A percentile compares a stretch with the other conserved stretches of the same genome.
These are phyloP conservation scores for Aspergillus calidoustus DNA, from an alignment of 2,329 filamentous ascomycete species.

Conservation along the genomic window DNA sequence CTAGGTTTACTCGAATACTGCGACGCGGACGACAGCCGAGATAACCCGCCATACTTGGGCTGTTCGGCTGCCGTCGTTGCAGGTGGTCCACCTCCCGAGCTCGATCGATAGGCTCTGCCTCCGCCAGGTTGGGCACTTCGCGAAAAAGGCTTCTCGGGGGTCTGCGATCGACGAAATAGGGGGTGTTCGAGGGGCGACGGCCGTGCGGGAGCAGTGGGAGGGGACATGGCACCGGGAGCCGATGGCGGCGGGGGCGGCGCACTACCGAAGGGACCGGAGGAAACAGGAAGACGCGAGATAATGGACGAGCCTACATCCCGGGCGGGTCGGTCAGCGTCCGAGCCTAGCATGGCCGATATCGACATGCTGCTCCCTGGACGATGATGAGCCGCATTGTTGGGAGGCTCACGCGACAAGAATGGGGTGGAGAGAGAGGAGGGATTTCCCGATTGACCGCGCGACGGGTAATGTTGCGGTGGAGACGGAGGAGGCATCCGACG, in stretches of 20 bases:
- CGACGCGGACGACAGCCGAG: constrained; percentile 34
- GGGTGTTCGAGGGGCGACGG: constrained; percentile 62
- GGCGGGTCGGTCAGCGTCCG: constrained; percentile 52
- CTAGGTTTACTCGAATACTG: constrained; percentile 43
- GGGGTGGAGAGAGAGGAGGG: constrained; percentile 45
- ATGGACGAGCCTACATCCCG: constrained; percentile 54
- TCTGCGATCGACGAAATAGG: constrained; percentile 70
- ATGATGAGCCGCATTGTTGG: constrained; percentile 56
- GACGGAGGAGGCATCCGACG: constrained; percentile 58
- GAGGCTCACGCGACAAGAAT: constrained; percentile 58
- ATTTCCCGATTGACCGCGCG: constrained; percentile 46
- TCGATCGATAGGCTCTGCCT: constrained; percentile 42
- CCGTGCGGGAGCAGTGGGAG: constrained; percentile 45
- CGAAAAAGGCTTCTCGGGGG: constrained; percentile 70
- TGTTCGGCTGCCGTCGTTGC: constrained; percentile 34
- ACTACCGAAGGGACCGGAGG: constrained; percentile 38
- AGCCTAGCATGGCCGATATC: constrained; percentile 73
- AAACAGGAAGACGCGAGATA: constrained; percentile 51
- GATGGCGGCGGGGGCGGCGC: constrained; percentile 36
- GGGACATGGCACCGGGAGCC: constrained; percentile 48
- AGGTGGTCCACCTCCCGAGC: constrained; percentile 39
- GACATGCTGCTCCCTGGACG: constrained; percentile 71
- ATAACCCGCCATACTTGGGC: constrained; percentile 37
- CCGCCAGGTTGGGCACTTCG: constrained; percentile 40
- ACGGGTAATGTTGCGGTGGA: constrained; percentile 53